Evolutionary conservation across 345 rosid species (phyloP), one percentile per base, ranked within the genome.

Genomic region (Turnera subulata): DNA sequence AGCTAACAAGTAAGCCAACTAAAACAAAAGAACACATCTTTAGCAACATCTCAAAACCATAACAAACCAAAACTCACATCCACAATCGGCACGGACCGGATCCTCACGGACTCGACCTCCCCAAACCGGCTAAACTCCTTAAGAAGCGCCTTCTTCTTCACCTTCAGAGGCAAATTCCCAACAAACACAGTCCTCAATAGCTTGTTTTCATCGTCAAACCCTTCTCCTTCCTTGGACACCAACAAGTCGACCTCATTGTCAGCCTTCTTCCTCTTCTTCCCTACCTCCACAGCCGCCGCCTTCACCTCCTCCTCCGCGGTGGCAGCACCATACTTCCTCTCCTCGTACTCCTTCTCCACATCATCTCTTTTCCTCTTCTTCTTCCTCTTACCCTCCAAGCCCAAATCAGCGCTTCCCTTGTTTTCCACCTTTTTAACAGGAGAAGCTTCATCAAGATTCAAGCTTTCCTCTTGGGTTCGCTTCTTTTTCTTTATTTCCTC

Each of bases 331-430:
- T 90, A 88, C 75, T 69, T 88, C 61, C 66, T 78, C 66, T 61
- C 74, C 80, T 88, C 96, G 61, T 94, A 94, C 4, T 74, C 85
- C 15, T 53, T 70, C 91, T 94, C 99, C 19, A 88, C 59, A 63
- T 90, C 99, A 63, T 90, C 97, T 62, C 96, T 82, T 75, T 88
- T 94, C 75, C 97, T 85, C 58, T 93, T 90, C 78, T 80, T 87
- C 70, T 56, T 80, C 75, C 64, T 77, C 23, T 58, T 21, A 1
- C 55, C 20, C 20, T 54, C 61, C 7, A 29, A 23, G 21, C 24
- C 69, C 58, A 21, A 40, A 12, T 56, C 46, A n/a, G 18, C 50
- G n/a, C 18, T 52, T 62, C 64, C 6, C 42, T 55, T 29, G n/a
- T n/a, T n/a, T n/a, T n/a, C n/a, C n/a, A n/a, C n/a, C n/a, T n/a